These are phyloP conservation scores for Pichia sp. DNA, from an alignment of 1,139 yeast species.

Conservation along the genomic window DNA sequence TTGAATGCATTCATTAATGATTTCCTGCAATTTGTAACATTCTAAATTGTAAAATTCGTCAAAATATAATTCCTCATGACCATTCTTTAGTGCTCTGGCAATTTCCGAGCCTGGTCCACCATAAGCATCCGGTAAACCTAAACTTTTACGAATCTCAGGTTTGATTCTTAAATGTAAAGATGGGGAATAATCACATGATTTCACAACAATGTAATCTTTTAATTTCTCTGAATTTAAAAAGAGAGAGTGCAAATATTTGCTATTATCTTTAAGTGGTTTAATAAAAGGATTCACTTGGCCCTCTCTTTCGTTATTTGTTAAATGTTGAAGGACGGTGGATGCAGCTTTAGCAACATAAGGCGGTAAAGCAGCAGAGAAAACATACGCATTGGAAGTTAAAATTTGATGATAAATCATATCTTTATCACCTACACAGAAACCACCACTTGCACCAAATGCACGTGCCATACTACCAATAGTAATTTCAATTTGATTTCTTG, in stretches of 20 bases:
- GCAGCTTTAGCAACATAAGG: conserved; percentile 82
- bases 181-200: conserved; percentile 60
- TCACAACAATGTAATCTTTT: conserved; percentile 39
- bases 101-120: conserved; percentile 35
- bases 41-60: conserved; percentile 50
- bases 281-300: conserved; percentile 22
- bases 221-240: conserved; percentile 33
- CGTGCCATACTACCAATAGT: conserved; percentile 84
- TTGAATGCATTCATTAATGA: conserved; percentile 49
- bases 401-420: conserved; percentile 92
- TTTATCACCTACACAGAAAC: conserved; percentile 81
- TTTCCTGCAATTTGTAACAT: conserved; percentile 53
- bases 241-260: conserved; percentile 32
- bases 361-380: conserved; percentile 92
- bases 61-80: conserved; percentile 28
- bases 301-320: conserved; percentile 30
- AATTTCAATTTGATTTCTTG: conserved; percentile 68
- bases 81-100: conserved; percentile 25
- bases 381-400: conserved; percentile 82
- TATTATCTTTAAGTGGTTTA: conserved; percentile 28
- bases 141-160: conserved; percentile 36
- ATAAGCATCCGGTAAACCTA: conserved; percentile 43
- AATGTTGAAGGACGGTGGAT: conserved; percentile 48
- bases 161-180: conserved; percentile 55
- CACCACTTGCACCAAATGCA: conserved; percentile 87